Base-by-base conservation (phyloP, 352 stramenopile genomes). In the Pythium scleroteichum region DNA sequence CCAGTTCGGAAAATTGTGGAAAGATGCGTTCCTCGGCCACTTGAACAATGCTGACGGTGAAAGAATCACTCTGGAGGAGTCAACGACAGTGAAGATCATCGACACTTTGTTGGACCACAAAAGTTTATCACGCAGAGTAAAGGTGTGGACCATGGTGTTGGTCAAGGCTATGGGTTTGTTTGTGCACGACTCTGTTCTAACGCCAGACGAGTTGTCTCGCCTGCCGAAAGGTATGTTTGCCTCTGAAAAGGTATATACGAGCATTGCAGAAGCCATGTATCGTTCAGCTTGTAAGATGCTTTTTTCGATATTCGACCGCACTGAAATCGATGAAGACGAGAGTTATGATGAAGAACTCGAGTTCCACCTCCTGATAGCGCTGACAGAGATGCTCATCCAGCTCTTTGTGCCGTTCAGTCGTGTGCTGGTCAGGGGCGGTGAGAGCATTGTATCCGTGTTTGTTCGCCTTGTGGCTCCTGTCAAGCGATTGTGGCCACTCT, bases 291-390 rank as follows among this genome's bases (percentile, higher is more conserved):
- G 68, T 10, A 90, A 90, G 47, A 71, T 90, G 33, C 64, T 82
- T 16, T 90, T 90, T 46, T 82, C 69, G 26, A 84, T 90, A 32
- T 88, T 87, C 49, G 80, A 90, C 29, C 78, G 78, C 24, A 86
- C 72, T 0, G 76, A 88, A 33, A 75, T 87, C 4, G 80, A 90
- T 47, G 79, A 90, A 50, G 80, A 87, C 26, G 81, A 90, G 35
- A 80, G 73, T 35, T 88, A 86, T 58, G 81, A 90, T 27, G 81
- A 90, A 65, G 78, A 90, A 53, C 76, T 87, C 42, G 81, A 88
- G 64, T 86, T 86, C 38, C 75, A 87, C 19, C 57, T 87, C 10
- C 60, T 88, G 23, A 79, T 85, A 29, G 73, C 78, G 13, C 45
- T 88, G 12, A 71, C 73, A 3, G 79, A 87, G 51, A 59, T 87